A percentile compares a stretch with the other conserved stretches of the same genome.
These are phyloP conservation scores for Colletotrichum tropicale DNA, from an alignment of 2,329 filamentous ascomycete genomes.

Conservation along the genomic window DNA sequence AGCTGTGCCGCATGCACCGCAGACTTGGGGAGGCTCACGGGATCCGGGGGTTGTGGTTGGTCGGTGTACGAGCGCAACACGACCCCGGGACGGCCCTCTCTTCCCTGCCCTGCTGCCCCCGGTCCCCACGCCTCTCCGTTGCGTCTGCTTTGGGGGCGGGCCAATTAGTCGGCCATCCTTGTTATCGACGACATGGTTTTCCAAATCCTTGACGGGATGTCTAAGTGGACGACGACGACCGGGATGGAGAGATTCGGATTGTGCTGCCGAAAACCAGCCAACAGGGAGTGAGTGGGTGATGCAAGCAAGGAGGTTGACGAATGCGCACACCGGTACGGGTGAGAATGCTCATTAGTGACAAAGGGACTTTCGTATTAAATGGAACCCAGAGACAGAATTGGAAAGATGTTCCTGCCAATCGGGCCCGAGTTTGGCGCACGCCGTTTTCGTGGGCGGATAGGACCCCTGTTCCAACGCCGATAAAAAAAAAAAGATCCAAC, in stretches of 20 bases:
- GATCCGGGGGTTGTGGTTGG: neutral
- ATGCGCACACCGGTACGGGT: neutral
- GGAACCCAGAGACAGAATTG: neutral
- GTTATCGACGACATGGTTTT: neutral
- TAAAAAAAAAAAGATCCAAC: neutral
- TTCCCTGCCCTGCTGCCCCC: neutral
- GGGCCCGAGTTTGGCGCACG: neutral
- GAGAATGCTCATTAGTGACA: neutral
- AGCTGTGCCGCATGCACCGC: neutral
- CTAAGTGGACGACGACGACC: neutral
- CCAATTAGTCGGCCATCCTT: neutral
- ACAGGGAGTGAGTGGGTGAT: neutral
- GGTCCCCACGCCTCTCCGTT: neutral
- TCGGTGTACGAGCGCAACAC: neutral
- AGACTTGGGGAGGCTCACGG: neutral
- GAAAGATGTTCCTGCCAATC: neutral
- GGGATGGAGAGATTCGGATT: neutral
- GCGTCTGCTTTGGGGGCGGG: neutral
- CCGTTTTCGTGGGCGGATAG: slow-evolving; percentile 6
- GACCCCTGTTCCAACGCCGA: neutral
- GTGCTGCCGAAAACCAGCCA: neutral
- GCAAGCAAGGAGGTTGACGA: neutral
- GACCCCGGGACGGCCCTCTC: neutral
- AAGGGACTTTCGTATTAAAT: neutral
- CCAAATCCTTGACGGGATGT: neutral